Base-by-base conservation (phyloP, 371 early-diverging fungal species). In the Mortierella sp. region DNA sequence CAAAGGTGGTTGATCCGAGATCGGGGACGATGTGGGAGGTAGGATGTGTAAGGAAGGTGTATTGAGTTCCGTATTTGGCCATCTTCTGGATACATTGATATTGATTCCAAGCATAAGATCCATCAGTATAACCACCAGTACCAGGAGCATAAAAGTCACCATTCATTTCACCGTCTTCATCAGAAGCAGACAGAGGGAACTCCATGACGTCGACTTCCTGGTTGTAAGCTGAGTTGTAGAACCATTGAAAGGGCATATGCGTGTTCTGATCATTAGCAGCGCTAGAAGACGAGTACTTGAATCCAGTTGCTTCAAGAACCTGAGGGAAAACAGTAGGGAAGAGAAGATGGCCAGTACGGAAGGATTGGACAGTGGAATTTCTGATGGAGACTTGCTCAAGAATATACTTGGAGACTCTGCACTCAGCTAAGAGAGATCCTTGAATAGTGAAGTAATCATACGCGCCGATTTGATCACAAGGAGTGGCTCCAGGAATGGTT, bases 271-370 rank as follows among this genome's bases (percentile, higher is more conserved):
- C 69, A 33, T 75, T 75, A n/a, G 65, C n/a, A 22, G 75, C 69
- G 7, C 69, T 43, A 22, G 64, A 63, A 4, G 75, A 69, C 1
- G 69, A 63, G 45, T 75, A 75, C 53, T 69, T 64, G 61, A 48
- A 67, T 15, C 75, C 75, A 21, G 68, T 19, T 0, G 67, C 69
- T 15, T n/a, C 59, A 19, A 67, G 65, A 28, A 75, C 65, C 40
- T 75, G 69, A 38, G 75, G 75, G 41, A 75, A 58, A 11, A 64
- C 61, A 22, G 65, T 58, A 16, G 75, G 75, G 52, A 64, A 75
- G 58, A 75, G 58, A 41, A 75, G 63, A 58, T 75, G 75, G 19
- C 75, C 75, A 19, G 75, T 75, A 41, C 75, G 75, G 69, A 58
- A 75, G 19, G 69, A 63, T 52, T 43, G 45, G 13, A 74, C 69